These are phyloP conservation scores for Neltuma alba DNA, from an alignment of 306 rosid species.

Conservation along the genomic window DNA sequence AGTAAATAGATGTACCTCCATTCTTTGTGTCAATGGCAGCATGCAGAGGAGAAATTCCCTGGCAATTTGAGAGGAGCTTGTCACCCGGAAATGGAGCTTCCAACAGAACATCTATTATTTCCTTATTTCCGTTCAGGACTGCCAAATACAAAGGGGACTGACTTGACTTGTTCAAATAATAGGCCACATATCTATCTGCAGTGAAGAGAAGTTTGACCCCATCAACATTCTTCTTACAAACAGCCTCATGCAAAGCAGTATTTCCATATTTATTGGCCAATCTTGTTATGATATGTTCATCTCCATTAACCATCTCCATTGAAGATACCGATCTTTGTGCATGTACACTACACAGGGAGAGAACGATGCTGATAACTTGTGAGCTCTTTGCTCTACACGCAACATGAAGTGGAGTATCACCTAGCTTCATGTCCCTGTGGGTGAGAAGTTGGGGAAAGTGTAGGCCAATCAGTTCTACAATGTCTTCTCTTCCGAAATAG, in stretches of 20 bases:
- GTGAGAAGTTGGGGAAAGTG: background rate
- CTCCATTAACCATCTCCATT: background rate
- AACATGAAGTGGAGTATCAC: conserved; percentile 35
- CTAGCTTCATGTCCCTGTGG: background rate
- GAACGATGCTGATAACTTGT: background rate
- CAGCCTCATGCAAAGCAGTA: conserved; percentile 21
- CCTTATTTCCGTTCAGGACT: background rate
- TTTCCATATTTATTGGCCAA: background rate
- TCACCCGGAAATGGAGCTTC: background rate
- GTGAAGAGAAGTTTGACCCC: background rate
- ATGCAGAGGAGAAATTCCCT: conserved; percentile 6
- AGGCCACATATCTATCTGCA: background rate
- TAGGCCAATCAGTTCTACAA: background rate
- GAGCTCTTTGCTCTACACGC: background rate
- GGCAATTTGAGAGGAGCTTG: background rate
- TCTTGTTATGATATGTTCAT: background rate
- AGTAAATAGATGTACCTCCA: background rate
- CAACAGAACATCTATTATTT: background rate
- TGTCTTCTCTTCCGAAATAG: background rate
- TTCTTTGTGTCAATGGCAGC: conserved; percentile 5
- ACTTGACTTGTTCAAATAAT: background rate
- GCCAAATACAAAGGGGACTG: background rate
- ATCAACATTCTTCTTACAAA: background rate
- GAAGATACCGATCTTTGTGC: background rate
- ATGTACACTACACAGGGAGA: background rate